These are phyloP conservation scores for Aspergillus tamarii DNA, from an alignment of 2,329 filamentous ascomycete species.

Conservation along the genomic window DNA sequence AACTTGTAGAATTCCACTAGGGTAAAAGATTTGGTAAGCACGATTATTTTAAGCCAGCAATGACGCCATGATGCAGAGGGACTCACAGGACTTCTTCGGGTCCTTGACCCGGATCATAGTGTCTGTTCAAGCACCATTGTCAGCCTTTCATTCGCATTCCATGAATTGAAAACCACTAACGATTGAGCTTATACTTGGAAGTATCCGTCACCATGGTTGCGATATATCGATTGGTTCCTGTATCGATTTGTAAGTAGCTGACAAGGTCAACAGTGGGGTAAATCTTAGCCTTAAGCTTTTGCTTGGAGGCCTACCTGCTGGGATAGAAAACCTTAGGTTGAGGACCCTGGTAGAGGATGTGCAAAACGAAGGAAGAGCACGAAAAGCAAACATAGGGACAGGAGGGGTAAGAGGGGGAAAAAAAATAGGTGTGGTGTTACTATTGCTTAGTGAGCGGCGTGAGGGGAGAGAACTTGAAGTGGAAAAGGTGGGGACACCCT, in stretches of 20 bases:
- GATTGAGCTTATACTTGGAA: constrained; percentile 67
- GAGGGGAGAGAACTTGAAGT: constrained; percentile 16
- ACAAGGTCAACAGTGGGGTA: not conserved
- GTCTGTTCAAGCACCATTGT: constrained; percentile 34
- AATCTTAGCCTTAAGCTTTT: not conserved
- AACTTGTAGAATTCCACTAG: constrained; percentile 90
- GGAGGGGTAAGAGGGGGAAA: constrained; percentile 16
- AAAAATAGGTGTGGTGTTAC: constrained; percentile 7
- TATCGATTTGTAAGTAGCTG: constrained; percentile 9
- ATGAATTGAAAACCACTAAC: constrained; percentile 44
- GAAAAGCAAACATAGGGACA: constrained; percentile 28
- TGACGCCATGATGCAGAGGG: not conserved
- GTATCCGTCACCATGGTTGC: constrained; percentile 61
- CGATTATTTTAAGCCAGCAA: not conserved
- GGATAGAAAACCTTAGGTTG: constrained; percentile 24
- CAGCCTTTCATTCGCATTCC: constrained; percentile 12
- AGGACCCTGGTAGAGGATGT: constrained; percentile 29
- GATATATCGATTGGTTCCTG: constrained; percentile 34
- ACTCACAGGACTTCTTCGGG: constrained; percentile 73
- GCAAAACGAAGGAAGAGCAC: constrained; percentile 18
- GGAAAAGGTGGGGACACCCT: constrained; percentile 18
- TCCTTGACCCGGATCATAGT: constrained; percentile 91
- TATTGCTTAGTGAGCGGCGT: constrained; percentile 17
- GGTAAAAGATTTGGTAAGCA: not conserved
- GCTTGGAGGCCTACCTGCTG: constrained; percentile 19